A percentile compares a stretch with the other conserved stretches of the same genome.
phyloP scores from a whole-genome alignment of 257 asterid species.

The Jaltomata sinuosa region DNA sequence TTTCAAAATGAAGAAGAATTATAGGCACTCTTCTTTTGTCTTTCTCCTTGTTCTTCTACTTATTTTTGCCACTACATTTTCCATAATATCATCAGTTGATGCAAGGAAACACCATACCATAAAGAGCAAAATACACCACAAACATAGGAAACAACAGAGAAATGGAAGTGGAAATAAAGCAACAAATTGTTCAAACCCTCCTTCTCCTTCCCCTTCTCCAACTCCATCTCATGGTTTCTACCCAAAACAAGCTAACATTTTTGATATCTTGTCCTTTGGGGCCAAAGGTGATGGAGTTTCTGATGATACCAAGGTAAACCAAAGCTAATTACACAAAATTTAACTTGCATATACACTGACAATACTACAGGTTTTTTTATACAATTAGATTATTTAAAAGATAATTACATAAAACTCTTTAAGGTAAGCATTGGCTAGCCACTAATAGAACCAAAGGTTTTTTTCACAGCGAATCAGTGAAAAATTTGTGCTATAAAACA shows the following conservation, averaged over 20 bases:
- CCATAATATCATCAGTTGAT: constrained; percentile 15
- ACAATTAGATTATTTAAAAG: neutral
- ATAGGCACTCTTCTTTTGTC: constrained; percentile 11
- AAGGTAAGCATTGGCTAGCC: too few species aligned
- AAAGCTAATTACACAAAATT: neutral
- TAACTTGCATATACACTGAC: neutral
- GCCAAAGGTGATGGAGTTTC: constrained; percentile 64
- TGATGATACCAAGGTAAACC: constrained; percentile 58
- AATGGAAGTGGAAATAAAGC: neutral
- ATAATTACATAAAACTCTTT: too few species aligned
- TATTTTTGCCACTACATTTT: constrained; percentile 11
- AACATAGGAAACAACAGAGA: constrained; percentile 21
- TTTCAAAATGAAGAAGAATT: constrained; percentile 24
- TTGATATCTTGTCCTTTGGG: constrained; percentile 51
- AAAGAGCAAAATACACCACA: constrained; percentile 24
- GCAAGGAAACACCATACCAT: constrained; percentile 34
- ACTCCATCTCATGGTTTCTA: neutral
- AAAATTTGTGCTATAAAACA: too few species aligned
- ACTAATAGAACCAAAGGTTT: too few species aligned
- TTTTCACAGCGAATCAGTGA: too few species aligned
- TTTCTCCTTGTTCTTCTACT: constrained; percentile 23
- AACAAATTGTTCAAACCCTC: neutral
- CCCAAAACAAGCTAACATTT: constrained; percentile 14
- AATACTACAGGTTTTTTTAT: neutral
- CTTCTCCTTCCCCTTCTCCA: neutral